phyloP scores from a whole-genome alignment of 345 rosid genomes.

The Erodium maritimum region DNA sequence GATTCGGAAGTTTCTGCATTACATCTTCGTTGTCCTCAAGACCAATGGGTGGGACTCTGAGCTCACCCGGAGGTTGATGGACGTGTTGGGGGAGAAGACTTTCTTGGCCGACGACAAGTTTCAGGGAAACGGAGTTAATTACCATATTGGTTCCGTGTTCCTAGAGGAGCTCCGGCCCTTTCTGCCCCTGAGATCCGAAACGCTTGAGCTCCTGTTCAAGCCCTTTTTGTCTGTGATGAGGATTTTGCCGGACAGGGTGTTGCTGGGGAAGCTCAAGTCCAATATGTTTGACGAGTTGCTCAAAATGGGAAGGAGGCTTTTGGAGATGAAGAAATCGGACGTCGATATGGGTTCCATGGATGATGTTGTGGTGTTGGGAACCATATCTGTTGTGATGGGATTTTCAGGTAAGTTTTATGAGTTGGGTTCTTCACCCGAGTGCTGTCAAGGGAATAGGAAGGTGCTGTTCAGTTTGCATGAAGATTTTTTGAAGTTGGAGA shows the following conservation, averaged over 20 bases:
- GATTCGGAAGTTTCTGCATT: constrained; percentile 60
- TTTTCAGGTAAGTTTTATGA: constrained; percentile 56
- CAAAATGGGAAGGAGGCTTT: constrained; percentile 38
- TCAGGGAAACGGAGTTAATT: constrained; percentile 68
- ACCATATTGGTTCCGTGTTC: constrained; percentile 62
- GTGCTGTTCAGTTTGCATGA: constrained; percentile 45
- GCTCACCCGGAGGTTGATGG: constrained; percentile 30
- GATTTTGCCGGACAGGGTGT: constrained; percentile 45
- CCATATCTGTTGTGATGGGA: constrained; percentile 41
- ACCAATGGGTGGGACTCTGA: constrained; percentile 55
- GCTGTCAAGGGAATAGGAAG: constrained; percentile 85
- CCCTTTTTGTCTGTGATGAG: constrained; percentile 48
- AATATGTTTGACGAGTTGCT: constrained; percentile 55
- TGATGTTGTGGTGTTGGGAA: constrained; percentile 51
- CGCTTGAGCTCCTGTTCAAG: constrained; percentile 31
- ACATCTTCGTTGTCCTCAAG: constrained; percentile 34
- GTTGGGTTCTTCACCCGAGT: constrained; percentile 58
- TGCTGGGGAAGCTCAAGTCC: constrained; percentile 61
- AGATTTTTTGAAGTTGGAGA: constrained; percentile 66
- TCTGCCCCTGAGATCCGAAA: constrained; percentile 46
- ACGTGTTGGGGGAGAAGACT: constrained; percentile 32
- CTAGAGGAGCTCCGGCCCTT: constrained; percentile 61
- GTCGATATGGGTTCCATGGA: constrained; percentile 25
- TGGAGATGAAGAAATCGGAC: constrained; percentile 39
- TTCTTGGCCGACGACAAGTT: constrained; percentile 44